Base-by-base conservation (phyloP, 225 moss, liverwort and hornwort genomes). In the Takakia lepidozioides region DNA sequence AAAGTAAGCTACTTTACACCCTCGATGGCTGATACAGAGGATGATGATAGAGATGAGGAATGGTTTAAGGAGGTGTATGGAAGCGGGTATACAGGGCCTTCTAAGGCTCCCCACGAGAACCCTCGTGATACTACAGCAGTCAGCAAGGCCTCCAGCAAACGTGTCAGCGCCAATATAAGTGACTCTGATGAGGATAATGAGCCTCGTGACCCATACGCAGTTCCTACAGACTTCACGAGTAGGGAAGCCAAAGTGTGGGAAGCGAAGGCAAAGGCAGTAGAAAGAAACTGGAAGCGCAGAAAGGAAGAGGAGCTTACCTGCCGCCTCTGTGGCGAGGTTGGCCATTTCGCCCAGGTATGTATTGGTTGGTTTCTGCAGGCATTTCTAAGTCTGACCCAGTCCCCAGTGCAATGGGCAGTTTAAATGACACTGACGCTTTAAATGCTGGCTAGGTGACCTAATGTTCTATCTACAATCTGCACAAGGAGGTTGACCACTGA, bases 41-140 rank as follows among this genome's bases (percentile, higher is more conserved):
- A 98, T 78, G 95, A 98, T 64, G 95, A 98, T 61, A 87, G 85
- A 80, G 95, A 98, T 71, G 95, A 98, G 67, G 95, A 91, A 80
- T 98, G 95, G 95, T 91, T 98, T 71, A 98, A 98, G 71, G 90
- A 98, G 75, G 90, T 98, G 29, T 98, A 98, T 66, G 95, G 95
- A 54, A 90, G 84, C 64, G 87, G 91, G 72, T 98, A 98, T 67
- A 90, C 82, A 3, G 90, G 78, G 9, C 95, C 95, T 19, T 80
- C 86, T 25, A 75, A 77, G 56, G 86, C 75, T 32, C 52, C 80
- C 28, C 71, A 73, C 41, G 66, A 84, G 27, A 82, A 72, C 54
- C 55, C 66, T 55, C 87, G 75, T 19, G 78, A 70, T 59, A 86
- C 80, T 52, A 49, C 72, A 42, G 29, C 66, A 6, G 52, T 56